Evolutionary conservation across 805 yeast species (phyloP).

Genomic region (Spathaspora hagerdaliae): DNA sequence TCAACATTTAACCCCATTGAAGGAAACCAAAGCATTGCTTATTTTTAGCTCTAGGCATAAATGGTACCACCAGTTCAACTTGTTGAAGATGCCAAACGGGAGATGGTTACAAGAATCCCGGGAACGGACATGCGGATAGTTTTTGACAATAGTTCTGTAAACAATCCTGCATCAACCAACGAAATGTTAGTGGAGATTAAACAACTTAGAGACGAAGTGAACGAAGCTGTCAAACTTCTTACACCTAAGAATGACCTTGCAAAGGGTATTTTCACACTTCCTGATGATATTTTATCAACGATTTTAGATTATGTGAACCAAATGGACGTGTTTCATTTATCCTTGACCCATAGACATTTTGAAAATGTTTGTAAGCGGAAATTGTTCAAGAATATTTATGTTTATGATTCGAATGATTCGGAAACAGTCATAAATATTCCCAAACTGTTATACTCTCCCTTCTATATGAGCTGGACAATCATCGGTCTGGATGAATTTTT

Average conservation of each 20-base stretch:
- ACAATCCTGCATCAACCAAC: no score
- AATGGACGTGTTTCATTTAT: slow-evolving; percentile 4
- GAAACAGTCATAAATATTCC: not conserved
- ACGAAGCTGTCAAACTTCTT: not conserved
- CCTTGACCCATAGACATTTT: not conserved
- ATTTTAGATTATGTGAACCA: slow-evolving; percentile 6
- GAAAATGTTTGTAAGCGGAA: not conserved
- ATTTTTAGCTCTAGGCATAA: no score
- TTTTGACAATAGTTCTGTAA: no score
- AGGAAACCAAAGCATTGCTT: no score
- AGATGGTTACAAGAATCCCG: no score
- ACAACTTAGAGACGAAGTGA: not conserved
- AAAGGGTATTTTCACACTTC: slow-evolving; percentile 3
- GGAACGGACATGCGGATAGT: no score
- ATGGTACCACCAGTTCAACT: no score
- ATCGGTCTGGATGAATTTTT: not conserved
- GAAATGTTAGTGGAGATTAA: not conserved
- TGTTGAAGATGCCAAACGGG: no score
- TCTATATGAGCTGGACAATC: not conserved
- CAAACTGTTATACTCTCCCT: not conserved
- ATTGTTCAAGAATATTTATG: not conserved
- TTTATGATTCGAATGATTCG: not conserved
- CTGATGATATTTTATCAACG: slow-evolving; percentile 6
- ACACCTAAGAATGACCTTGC: not conserved
- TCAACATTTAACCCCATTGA: no score